A percentile compares a stretch with the other conserved stretches of the same genome.
Evolutionary conservation across 768 basidiomycete species (phyloP).

Genomic region (Leccinum longicurvipes): DNA sequence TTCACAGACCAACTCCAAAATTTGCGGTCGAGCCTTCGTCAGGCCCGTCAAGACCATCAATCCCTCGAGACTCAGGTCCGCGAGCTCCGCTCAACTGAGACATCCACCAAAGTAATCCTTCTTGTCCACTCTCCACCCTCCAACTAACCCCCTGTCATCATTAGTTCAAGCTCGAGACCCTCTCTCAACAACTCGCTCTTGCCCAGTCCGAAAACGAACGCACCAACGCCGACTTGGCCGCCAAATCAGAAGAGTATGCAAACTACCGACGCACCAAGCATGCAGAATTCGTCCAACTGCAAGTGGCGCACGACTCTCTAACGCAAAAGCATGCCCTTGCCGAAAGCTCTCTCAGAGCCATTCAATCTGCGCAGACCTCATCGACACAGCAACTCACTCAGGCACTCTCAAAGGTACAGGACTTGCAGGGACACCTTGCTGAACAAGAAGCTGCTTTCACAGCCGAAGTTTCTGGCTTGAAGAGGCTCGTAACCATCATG

Average conservation of each 20-base stretch:
- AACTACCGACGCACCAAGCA: slow-evolving; percentile 81
- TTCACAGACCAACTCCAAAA: slow-evolving; percentile 65
- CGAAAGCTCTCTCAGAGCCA: slow-evolving; percentile 65
- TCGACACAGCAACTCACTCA: slow-evolving; percentile 77
- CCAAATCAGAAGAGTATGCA: slow-evolving; percentile 79
- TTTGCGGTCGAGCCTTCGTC: slow-evolving; percentile 65
- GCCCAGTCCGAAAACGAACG: slow-evolving; percentile 76
- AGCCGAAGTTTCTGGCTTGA: slow-evolving; percentile 69
- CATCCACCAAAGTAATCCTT: slow-evolving; percentile 63
- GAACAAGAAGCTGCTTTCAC: slow-evolving; percentile 84
- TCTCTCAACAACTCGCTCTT: slow-evolving; percentile 77
- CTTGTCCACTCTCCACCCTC: not conserved
- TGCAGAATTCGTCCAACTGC: slow-evolving; percentile 70
- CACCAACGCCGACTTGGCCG: slow-evolving; percentile 59
- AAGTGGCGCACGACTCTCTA: slow-evolving; percentile 71
- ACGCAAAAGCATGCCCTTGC: slow-evolving; percentile 64
- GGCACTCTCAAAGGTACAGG: slow-evolving; percentile 70
- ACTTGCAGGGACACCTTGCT: slow-evolving; percentile 72
- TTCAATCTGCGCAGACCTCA: slow-evolving; percentile 67
- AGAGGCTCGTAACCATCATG: slow-evolving; percentile 76
- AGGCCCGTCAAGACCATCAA: slow-evolving; percentile 72
- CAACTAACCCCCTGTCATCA: not conserved
- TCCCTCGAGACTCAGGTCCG: slow-evolving; percentile 63
- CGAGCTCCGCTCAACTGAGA: slow-evolving; percentile 71
- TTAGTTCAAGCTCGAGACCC: slow-evolving; percentile 84